phyloP scores from a whole-genome alignment of 31 red algal species.

The Asparagopsis taxiformis region DNA sequence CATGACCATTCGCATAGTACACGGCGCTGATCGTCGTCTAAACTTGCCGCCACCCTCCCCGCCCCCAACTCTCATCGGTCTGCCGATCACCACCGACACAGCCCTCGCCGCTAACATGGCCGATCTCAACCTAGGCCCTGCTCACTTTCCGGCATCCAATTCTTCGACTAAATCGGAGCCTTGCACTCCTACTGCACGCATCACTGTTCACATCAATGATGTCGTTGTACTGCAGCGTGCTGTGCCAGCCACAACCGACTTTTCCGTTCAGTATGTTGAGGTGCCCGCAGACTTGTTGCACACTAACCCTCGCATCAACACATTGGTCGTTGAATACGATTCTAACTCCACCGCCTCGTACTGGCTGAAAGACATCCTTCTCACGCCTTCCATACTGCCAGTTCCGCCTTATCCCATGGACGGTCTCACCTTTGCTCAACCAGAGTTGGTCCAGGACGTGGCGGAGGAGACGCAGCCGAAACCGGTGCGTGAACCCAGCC shows the following conservation, averaged over 20 bases:
- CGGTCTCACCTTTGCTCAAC: conserved; percentile 9
- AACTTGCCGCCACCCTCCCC: neutral
- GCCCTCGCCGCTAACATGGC: no score
- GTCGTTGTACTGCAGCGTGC: conserved; percentile 6
- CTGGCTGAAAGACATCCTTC: conserved; percentile 36
- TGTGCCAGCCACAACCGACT: conserved; percentile 2
- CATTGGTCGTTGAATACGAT: conserved; percentile 33
- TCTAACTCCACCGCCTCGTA: conserved; percentile 25
- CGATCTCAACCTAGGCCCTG: neutral
- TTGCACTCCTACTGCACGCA: neutral
- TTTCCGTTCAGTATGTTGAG: conserved; percentile 20
- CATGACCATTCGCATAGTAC: conserved; percentile 21
- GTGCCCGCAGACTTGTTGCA: conserved; percentile 11
- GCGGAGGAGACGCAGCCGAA: neutral
- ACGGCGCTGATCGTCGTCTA: conserved; percentile 19
- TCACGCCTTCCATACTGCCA: conserved; percentile 39
- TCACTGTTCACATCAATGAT: conserved; percentile 32
- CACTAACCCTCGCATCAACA: conserved; percentile 33
- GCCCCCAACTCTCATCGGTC: neutral
- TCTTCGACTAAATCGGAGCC: neutral
- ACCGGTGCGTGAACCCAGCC: neutral
- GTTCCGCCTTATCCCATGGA: conserved; percentile 15
- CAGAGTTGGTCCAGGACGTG: neutral
- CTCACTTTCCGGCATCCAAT: neutral
- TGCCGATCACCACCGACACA: no score